These are phyloP conservation scores for Xylaria scruposa DNA, from an alignment of 495 filamentous ascomycete genomes.

Conservation along the genomic window DNA sequence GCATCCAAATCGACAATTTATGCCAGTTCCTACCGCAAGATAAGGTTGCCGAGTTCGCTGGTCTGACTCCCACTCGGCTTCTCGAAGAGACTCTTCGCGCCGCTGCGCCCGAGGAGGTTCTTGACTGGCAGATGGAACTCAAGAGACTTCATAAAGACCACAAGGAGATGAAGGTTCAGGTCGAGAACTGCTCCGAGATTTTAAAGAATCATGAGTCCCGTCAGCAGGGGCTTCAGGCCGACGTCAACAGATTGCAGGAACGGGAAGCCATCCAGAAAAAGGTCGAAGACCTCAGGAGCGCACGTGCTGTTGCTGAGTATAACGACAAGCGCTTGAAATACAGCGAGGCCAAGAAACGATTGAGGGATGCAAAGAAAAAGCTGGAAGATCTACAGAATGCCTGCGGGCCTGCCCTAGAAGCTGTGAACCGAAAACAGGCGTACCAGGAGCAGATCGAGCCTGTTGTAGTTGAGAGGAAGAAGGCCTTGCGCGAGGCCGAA, in stretches of 20 bases:
- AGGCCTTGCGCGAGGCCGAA: slow-evolving; percentile 59
- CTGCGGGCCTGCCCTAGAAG: slow-evolving; percentile 69
- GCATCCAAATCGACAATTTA: slow-evolving; percentile 95
- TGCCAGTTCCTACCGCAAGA: slow-evolving; percentile 99
- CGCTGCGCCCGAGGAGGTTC: slow-evolving; percentile 80
- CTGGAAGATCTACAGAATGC: slow-evolving; percentile 64
- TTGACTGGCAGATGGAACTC: slow-evolving; percentile 76
- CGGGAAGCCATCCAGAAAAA: slow-evolving; percentile 69
- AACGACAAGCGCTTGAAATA: slow-evolving; percentile 47
- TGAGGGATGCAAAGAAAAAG: slow-evolving; percentile 54
- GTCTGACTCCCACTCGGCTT: slow-evolving; percentile 81
- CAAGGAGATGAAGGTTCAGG: slow-evolving; percentile 65
- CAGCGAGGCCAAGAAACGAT: slow-evolving; percentile 55
- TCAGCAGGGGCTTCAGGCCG: slow-evolving; percentile 78
- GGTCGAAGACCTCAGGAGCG: slow-evolving; percentile 69
- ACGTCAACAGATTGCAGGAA: slow-evolving; percentile 83
- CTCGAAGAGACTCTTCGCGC: slow-evolving; percentile 85
- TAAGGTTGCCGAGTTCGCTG: slow-evolving; percentile 92
- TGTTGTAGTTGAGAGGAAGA: slow-evolving; percentile 60
- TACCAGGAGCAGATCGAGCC: slow-evolving; percentile 58
- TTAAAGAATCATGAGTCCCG: slow-evolving; percentile 71
- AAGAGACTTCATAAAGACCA: slow-evolving; percentile 73
- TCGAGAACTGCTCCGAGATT: slow-evolving; percentile 64
- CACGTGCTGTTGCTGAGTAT: slow-evolving; percentile 72
- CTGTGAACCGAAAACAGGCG: slow-evolving; percentile 68